These are phyloP conservation scores for Nectriaceae sp. DNA, from an alignment of 2,329 filamentous ascomycete species.

Conservation along the genomic window DNA sequence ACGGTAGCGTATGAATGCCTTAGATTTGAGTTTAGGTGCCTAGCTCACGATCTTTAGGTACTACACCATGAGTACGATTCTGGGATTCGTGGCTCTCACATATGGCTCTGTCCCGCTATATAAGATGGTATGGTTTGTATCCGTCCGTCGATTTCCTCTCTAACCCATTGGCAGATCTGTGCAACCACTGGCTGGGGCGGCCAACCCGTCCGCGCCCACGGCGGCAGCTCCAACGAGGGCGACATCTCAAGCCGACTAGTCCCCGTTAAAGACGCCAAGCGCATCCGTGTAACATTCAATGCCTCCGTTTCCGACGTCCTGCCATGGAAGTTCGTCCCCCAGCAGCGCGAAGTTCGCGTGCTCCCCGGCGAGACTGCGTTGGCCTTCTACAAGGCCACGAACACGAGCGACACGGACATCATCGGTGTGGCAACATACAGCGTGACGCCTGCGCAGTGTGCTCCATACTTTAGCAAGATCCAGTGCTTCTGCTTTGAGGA, in stretches of 20 bases:
- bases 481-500: constrained; percentile 99
- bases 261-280: constrained; percentile 77
- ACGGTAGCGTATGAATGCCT: constrained; percentile 48
- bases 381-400: constrained; percentile 97
- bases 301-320: constrained; percentile 92
- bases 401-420: constrained; percentile 86
- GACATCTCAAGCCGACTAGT: constrained; percentile 77
- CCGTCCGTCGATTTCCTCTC: not conserved
- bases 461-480: constrained; percentile 98
- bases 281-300: constrained; percentile 94
- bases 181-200: constrained; percentile 90
- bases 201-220: constrained; percentile 83
- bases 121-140: constrained; percentile 66
- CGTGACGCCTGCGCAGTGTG: constrained; percentile 92
- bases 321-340: constrained; percentile 95
- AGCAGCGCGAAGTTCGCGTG: constrained; percentile 95
- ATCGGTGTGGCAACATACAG: constrained; percentile 98
- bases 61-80: constrained; percentile 75
- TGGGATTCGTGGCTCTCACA: constrained; percentile 77
- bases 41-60: constrained; percentile 49
- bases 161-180: constrained; percentile 61
- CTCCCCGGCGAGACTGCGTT: constrained; percentile 94
- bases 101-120: constrained; percentile 86
- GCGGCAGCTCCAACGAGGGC: constrained; percentile 46
- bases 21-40: not conserved